Evolutionary conservation across 1,284 basidiomycete genomes (phyloP).

Genomic region (Tetrapyrgos nigripes): DNA sequence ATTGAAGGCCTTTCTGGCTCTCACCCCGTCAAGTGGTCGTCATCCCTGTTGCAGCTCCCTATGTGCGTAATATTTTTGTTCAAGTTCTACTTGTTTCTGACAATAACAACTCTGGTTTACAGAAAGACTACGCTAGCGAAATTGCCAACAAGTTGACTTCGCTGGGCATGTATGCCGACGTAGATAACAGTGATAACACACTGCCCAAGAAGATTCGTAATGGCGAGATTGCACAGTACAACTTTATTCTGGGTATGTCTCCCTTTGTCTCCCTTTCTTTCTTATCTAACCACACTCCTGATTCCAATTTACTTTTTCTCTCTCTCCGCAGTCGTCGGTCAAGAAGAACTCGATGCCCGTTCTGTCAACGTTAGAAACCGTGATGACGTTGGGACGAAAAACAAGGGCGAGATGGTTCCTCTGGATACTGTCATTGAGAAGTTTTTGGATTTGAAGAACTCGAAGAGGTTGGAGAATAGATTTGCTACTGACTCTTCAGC

Average conservation of each 20-base stretch:
- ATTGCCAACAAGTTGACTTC: slow-evolving; percentile 74
- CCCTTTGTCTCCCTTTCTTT: slow-evolving; percentile 7
- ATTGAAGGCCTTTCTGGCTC: slow-evolving; percentile 92
- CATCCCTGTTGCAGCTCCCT: slow-evolving; percentile 90
- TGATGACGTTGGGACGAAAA: slow-evolving; percentile 88
- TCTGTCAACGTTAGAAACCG: slow-evolving; percentile 97
- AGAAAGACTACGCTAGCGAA: slow-evolving; percentile 92
- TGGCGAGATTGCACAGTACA: slow-evolving; percentile 93
- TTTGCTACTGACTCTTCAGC: slow-evolving; percentile 34
- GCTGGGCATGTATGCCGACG: slow-evolving; percentile 87
- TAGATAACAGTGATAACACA: slow-evolving; percentile 92
- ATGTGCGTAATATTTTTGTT: slow-evolving; percentile 56
- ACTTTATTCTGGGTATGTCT: slow-evolving; percentile 92
- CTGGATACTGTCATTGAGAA: slow-evolving; percentile 72
- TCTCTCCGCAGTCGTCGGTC: slow-evolving; percentile 92
- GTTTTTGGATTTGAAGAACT: slow-evolving; percentile 68
- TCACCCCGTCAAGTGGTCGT: slow-evolving; percentile 95
- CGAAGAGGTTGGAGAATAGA: slow-evolving; percentile 66
- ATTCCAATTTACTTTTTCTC: slow-evolving; percentile 9
- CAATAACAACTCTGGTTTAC: slow-evolving; percentile 24
- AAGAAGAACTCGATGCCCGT: slow-evolving; percentile 84
- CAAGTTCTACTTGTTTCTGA: not conserved
- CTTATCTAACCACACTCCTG: not conserved
- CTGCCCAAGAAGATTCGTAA: slow-evolving; percentile 97
- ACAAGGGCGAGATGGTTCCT: slow-evolving; percentile 70